These are phyloP conservation scores for Albizia julibrissin DNA, from an alignment of 306 rosid species.

Conservation along the genomic window DNA sequence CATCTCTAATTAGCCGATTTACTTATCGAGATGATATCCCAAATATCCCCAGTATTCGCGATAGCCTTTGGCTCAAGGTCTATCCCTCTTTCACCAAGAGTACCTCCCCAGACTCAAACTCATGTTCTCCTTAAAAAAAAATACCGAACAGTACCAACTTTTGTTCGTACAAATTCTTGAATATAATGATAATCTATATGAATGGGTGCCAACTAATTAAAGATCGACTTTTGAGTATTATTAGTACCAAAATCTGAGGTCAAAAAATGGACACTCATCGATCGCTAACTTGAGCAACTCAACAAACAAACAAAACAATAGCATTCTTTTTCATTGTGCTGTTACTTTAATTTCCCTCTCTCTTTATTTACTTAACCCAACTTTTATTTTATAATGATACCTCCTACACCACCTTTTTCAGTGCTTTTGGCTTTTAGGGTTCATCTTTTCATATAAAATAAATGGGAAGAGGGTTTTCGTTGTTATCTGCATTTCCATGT, in stretches of 20 bases:
- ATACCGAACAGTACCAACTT: too few relatives aligned
- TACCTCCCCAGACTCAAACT: too few relatives aligned
- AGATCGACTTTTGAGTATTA: background rate
- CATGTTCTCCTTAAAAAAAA: too few relatives aligned
- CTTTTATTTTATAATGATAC: background rate
- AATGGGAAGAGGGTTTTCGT: background rate
- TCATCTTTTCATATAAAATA: background rate
- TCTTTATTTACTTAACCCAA: background rate
- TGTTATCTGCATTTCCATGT: background rate
- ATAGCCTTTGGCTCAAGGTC: too few relatives aligned
- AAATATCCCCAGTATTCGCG: too few relatives aligned
- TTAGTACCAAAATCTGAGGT: background rate
- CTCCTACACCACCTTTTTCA: background rate
- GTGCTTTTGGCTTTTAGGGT: background rate
- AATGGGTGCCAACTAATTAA: slow-evolving; percentile 1
- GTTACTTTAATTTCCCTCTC: background rate
- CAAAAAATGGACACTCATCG: background rate
- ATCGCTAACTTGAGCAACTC: too few relatives aligned
- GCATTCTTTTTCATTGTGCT: background rate
- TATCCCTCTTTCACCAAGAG: too few relatives aligned
- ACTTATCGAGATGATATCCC: too few relatives aligned
- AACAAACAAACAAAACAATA: background rate
- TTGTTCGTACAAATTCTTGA: too few relatives aligned
- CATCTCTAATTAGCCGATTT: too few relatives aligned
- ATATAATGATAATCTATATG: background rate